Conservation (phyloP, 352 stramenopile genomes). For the Phytophthora sp. region DNA sequence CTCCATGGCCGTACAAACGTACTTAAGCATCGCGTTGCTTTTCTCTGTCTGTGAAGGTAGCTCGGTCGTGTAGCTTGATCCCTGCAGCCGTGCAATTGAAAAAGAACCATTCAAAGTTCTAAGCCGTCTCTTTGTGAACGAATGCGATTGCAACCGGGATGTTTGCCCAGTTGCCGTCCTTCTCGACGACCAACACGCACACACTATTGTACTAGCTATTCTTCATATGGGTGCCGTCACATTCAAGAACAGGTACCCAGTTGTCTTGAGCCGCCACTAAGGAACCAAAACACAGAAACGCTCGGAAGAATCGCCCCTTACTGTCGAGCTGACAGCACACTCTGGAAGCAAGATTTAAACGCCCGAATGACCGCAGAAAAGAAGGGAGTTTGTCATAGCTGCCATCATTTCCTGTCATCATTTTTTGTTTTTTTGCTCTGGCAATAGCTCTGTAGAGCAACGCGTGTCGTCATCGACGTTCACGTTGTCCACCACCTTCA, state of each 20-base stretch:
- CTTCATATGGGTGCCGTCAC: slow-evolving; percentile 11
- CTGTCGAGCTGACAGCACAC: no score
- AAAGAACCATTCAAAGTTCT: background rate
- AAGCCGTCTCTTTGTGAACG: background rate
- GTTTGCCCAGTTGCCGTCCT: slow-evolving; percentile 1
- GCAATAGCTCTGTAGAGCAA: slow-evolving; percentile 4
- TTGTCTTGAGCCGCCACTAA: background rate
- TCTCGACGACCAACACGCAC: background rate
- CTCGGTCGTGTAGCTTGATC: background rate
- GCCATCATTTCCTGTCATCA: background rate
- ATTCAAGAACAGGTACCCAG: slow-evolving; percentile 2
- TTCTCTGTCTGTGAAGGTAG: background rate
- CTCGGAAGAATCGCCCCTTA: background rate
- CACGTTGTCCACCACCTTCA: background rate
- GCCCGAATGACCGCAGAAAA: slow-evolving; percentile 1
- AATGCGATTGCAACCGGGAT: slow-evolving; percentile 1
- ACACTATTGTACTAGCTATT: no score
- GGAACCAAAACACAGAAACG: background rate
- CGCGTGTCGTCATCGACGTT: background rate
- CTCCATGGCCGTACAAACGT: background rate
- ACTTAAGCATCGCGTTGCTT: background rate
- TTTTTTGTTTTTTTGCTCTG: slow-evolving; percentile 3
- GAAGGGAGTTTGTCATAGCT: slow-evolving; percentile 1
- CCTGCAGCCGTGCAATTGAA: background rate
- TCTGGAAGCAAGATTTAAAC: no score